These are phyloP conservation scores for Atalantia buxifolia DNA, from an alignment of 345 rosid genomes.

Conservation along the genomic window DNA sequence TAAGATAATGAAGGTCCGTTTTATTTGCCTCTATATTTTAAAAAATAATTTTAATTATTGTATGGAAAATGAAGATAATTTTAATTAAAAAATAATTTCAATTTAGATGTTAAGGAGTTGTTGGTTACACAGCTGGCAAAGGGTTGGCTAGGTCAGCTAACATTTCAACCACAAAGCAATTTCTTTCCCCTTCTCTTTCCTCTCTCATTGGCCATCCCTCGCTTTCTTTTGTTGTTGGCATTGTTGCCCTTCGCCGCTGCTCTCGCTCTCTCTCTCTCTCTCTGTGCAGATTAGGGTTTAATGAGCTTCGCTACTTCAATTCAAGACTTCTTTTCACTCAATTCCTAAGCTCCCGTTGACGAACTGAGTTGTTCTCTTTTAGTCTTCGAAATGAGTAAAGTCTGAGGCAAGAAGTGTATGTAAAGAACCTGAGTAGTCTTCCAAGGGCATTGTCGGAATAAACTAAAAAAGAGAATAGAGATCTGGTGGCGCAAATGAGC, in stretches of 20 bases:
- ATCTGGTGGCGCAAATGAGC: conserved; percentile 48
- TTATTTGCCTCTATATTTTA: too few relatives aligned
- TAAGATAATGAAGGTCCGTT: too few relatives aligned
- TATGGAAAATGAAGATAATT: not conserved
- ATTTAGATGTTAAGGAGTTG: conserved; percentile 13
- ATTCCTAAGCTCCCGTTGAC: not conserved
- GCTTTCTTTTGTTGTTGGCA: not conserved
- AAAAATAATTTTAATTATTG: not conserved
- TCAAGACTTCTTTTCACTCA: not conserved
- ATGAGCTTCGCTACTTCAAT: not conserved
- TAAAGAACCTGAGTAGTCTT: not conserved
- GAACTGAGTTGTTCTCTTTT: not conserved
- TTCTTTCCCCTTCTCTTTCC: not conserved
- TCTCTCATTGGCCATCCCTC: conserved; percentile 5
- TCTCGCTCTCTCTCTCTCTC: not conserved
- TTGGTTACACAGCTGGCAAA: conserved; percentile 32
- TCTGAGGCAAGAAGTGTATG: not conserved
- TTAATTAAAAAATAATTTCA: too few relatives aligned
- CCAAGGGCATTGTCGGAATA: not conserved
- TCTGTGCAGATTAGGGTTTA: conserved; percentile 11
- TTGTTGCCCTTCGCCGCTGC: not conserved
- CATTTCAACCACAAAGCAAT: conserved; percentile 22
- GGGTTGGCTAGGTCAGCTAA: conserved; percentile 30
- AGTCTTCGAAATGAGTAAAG: conserved; percentile 1
- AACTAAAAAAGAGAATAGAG: not conserved